Base-by-base conservation (phyloP, 2,329 filamentous ascomycete species). In the Diaporthe aspalathi region DNA sequence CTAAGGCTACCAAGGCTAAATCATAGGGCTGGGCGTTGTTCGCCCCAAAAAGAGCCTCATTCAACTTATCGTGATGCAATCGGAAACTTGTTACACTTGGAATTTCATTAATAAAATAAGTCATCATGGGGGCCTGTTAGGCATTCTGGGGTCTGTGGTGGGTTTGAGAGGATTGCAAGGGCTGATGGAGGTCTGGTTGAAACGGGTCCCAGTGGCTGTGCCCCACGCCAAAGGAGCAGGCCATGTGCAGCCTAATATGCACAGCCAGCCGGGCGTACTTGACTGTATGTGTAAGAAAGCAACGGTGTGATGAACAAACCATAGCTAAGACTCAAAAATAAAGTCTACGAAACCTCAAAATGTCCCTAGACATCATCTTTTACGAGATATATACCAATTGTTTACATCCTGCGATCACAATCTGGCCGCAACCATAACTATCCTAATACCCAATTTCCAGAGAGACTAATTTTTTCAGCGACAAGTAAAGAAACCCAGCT, bases 71-170 rank as follows among this genome's bases (percentile, higher is more conserved):
- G 16, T 40, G 22, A 45, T 22, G 40, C 17, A 3, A 6, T n/a
- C 27, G 14, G 35, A 57, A 29, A 52, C 32, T 60, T 68, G 22
- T 60, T 60, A 52, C 67, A 68, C 43, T 68, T 50, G 9, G 43
- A n/a, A n/a, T n/a, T n/a, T 20, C 40, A 6, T 4, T 3, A 16
- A n/a, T 6, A 5, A 24, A 11, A 11, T 27, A 12, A 49, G 16
- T 11, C 6, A 17, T 17, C 24, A 9, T 50, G 66, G 66, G 50
- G 53, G 32, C 43, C 17, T 16, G 17, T 17, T 24, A 57, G 67
- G 53, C 29, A n/a, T n/a, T 29, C 29, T 29, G 20, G 35, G 22
- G 3, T 4, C n/a, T 60, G 17, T 27, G 2, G 8, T 27, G 43
- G 29, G n/a, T 22, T n/a, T n/a, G n/a, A n/a, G n/a, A n/a, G n/a